phyloP scores from a whole-genome alignment of 257 asterid genomes.

The Solanum sitiens region DNA sequence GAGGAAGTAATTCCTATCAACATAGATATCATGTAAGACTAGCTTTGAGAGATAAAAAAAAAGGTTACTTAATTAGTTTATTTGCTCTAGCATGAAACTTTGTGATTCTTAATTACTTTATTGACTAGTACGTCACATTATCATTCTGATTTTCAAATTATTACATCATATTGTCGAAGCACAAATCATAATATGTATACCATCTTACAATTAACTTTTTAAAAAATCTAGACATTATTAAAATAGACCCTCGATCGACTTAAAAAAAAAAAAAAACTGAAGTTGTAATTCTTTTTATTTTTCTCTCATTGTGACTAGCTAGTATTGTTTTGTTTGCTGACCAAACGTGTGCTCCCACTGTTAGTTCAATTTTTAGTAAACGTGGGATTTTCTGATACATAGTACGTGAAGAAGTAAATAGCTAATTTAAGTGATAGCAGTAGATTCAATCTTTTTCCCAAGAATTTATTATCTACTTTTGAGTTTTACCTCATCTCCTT shows the following conservation, averaged over 20 bases:
- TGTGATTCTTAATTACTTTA: not conserved
- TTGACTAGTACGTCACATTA: not conserved
- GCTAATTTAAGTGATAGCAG: constrained; percentile 1
- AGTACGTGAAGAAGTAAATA: not conserved
- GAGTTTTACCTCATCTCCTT: constrained; percentile 23
- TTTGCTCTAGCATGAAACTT: not conserved
- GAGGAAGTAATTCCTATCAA: not conserved
- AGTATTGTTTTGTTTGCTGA: not conserved
- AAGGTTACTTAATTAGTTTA: too few species aligned
- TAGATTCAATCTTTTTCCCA: constrained; percentile 6
- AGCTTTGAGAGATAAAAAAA: not conserved
- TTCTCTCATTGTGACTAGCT: not conserved
- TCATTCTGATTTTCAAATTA: not conserved
- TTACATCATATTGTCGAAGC: not conserved
- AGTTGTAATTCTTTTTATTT: not conserved
- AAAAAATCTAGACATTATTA: too few species aligned
- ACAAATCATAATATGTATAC: not conserved
- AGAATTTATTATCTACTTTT: constrained; percentile 25
- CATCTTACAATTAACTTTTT: not conserved
- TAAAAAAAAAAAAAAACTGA: not conserved
- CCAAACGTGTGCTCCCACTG: constrained; percentile 25
- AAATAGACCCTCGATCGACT: too few species aligned
- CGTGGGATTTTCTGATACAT: not conserved
- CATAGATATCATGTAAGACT: not conserved
- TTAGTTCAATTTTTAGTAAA: constrained; percentile 12